Evolutionary conservation across 2,329 filamentous ascomycete genomes (phyloP).

Genomic region (Phyllachora maydis): DNA sequence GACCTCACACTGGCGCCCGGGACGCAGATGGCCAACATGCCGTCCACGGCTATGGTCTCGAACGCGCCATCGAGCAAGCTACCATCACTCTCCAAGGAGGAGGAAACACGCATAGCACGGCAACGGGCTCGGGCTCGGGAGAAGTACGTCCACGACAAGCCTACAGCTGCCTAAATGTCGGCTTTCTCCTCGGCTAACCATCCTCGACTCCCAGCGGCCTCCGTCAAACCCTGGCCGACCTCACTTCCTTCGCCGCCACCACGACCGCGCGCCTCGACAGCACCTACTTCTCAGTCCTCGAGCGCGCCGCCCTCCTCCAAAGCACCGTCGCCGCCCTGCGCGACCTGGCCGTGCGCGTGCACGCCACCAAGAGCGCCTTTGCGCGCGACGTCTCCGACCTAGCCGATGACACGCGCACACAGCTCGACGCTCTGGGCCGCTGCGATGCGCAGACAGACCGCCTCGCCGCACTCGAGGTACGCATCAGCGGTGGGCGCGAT

Average conservation of each 20-base stretch:
- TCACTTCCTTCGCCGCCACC: constrained; percentile 37
- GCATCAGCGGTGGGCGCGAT: constrained; percentile 37
- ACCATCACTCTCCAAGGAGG: constrained; percentile 12
- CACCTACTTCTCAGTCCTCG: constrained; percentile 52
- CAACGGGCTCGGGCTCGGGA: constrained; percentile 16
- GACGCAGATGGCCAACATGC: neutral
- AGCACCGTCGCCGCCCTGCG: constrained; percentile 42
- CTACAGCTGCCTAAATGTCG: too few relatives aligned
- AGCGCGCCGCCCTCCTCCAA: constrained; percentile 44
- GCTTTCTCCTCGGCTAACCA: neutral
- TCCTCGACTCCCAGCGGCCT: constrained; percentile 19
- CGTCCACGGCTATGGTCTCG: neutral
- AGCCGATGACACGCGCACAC: constrained; percentile 34
- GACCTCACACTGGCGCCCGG: constrained; percentile 3
- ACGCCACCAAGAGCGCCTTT: constrained; percentile 36
- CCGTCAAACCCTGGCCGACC: constrained; percentile 25
- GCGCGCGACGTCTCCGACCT: constrained; percentile 35
- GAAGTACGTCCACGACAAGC: constrained; percentile 11
- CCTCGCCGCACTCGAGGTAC: constrained; percentile 37
- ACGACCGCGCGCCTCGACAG: constrained; percentile 49
- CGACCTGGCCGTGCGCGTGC: constrained; percentile 42
- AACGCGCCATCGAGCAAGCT: constrained; percentile 1
- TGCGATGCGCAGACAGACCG: constrained; percentile 45
- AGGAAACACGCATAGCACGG: constrained; percentile 18
- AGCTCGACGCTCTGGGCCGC: constrained; percentile 37